Evolutionary conservation across 148 eudicot species (phyloP), one percentile per base, ranked within the genome.

Genomic region (Camellia japonica): DNA sequence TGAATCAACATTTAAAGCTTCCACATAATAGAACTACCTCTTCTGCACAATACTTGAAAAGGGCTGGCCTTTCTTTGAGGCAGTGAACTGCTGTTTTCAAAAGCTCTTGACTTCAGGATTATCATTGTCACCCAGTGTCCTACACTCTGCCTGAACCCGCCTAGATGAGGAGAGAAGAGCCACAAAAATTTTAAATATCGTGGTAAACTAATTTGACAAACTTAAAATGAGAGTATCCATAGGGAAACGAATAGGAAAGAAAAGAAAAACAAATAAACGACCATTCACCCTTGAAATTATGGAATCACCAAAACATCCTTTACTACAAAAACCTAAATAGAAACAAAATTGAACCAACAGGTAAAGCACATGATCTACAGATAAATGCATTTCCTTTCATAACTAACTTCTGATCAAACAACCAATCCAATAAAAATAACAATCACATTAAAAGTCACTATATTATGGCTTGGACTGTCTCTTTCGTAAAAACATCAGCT

Each of bases 21-120:
- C 47, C 58, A 30, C 30, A 56, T 14, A 60, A 58, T 10, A 78
- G 76, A 80, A 78, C 69, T 84, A 96, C 99, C 98, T 96, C 99
- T 84, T 96, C 99, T 19, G 99, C 99, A 79, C 99, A 96, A 81
- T 93, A 96, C 86, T 93, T 96, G 86, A 92, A 96, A 79, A 96
- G 97, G 70, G 93, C 99, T n/a, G 99, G 95, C 80, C 99, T 93
- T 87, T 94, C 99, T 86, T 89, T 93, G 71, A 96, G 95, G 87
- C 96, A 96, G n/a, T 97, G 92, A 76, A 96, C 97, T 78, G 99
- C 98, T 66, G 92, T 86, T 86, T 80, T 91, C 80, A 96, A 73
- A 78, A 96, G 98, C 44, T 96, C 99, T 85, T 77, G 78, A 96
- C 98, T 91, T 93, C 99, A 68, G 99, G 99, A 83, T 93, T 96